A percentile compares a stretch with the other conserved stretches of the same genome.
phyloP scores from a whole-genome alignment of 2,329 filamentous ascomycete species.

The Colletotrichum musicola region DNA sequence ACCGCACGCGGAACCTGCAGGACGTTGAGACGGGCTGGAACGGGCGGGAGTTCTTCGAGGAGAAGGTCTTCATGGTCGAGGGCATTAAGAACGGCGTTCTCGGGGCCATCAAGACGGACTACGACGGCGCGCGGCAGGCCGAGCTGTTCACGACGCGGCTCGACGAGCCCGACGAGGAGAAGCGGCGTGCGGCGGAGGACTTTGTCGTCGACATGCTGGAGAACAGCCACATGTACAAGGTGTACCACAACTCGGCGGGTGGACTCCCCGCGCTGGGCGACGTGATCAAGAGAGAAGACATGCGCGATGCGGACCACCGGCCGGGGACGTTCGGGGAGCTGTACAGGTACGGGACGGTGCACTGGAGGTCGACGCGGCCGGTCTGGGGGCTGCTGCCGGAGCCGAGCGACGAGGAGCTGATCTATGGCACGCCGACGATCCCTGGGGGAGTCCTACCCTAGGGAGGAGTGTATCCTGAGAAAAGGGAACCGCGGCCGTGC shows the following conservation, averaged over 20 bases:
- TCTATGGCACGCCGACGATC: slow-evolving; percentile 43
- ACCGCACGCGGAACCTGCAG: slow-evolving; percentile 49
- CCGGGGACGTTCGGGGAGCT: slow-evolving; percentile 50
- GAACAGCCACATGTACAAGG: slow-evolving; percentile 52
- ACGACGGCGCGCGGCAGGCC: slow-evolving; percentile 46
- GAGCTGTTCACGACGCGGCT: slow-evolving; percentile 49
- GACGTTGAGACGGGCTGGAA: slow-evolving; percentile 48
- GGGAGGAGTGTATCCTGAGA: no score
- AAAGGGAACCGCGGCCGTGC: no score
- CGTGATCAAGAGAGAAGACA: slow-evolving; percentile 45
- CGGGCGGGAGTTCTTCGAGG: slow-evolving; percentile 49
- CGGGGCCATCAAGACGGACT: slow-evolving; percentile 47
- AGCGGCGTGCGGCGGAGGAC: slow-evolving; percentile 44
- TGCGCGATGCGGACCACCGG: slow-evolving; percentile 46
- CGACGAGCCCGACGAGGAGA: slow-evolving; percentile 46
- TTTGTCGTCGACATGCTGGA: slow-evolving; percentile 51
- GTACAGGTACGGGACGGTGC: slow-evolving; percentile 50
- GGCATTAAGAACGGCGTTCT: slow-evolving; percentile 48
- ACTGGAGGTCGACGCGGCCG: slow-evolving; percentile 47
- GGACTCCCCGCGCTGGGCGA: slow-evolving; percentile 48
- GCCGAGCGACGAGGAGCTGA: slow-evolving; percentile 42
- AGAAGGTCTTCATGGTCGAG: slow-evolving; percentile 49
- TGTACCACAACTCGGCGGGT: slow-evolving; percentile 51
- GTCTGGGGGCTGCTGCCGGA: slow-evolving; percentile 45
- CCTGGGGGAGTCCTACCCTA: background rate